Conservation (phyloP, 2,329 filamentous ascomycete genomes). For the Aspergillus pseudoglaucus region DNA sequence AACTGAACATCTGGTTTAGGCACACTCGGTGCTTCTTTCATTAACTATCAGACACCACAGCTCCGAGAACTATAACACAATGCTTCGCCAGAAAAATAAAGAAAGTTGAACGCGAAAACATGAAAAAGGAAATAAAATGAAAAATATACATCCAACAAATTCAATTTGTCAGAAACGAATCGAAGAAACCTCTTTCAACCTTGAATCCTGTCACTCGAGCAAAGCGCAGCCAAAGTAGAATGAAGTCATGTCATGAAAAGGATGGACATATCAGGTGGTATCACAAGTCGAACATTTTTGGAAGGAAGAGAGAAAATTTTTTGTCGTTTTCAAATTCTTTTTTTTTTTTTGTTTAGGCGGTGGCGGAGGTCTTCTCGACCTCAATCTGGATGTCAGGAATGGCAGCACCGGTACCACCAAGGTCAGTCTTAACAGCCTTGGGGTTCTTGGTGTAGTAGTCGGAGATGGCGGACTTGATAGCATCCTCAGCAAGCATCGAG, state of each 20-base stretch:
- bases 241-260: not conserved
- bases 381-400: slow-evolving; percentile 53
- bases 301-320: not conserved
- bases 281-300: not conserved
- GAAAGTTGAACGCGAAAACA: slow-evolving; percentile 2
- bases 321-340: slow-evolving; percentile 4
- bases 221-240: not conserved
- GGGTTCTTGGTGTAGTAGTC: slow-evolving; percentile 93
- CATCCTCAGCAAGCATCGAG: slow-evolving; percentile 87
- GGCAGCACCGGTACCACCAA: slow-evolving; percentile 66
- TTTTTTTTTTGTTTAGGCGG: slow-evolving; percentile 15
- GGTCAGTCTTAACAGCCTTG: slow-evolving; percentile 63
- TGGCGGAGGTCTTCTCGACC: slow-evolving; percentile 31
- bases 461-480: slow-evolving; percentile 84
- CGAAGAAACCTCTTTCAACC: not conserved
- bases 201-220: not conserved
- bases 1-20: not conserved
- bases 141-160: slow-evolving; percentile 25
- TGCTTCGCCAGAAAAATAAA: slow-evolving; percentile 9
- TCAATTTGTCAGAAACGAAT: slow-evolving; percentile 5
- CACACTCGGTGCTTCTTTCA: slow-evolving; percentile 7
- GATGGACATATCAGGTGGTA: not conserved
- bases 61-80: slow-evolving; percentile 4
- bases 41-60: slow-evolving; percentile 7
- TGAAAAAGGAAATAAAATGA: slow-evolving; percentile 2